Base-by-base conservation (phyloP, 208 protist genomes). In the Trichomonas tenax region DNA sequence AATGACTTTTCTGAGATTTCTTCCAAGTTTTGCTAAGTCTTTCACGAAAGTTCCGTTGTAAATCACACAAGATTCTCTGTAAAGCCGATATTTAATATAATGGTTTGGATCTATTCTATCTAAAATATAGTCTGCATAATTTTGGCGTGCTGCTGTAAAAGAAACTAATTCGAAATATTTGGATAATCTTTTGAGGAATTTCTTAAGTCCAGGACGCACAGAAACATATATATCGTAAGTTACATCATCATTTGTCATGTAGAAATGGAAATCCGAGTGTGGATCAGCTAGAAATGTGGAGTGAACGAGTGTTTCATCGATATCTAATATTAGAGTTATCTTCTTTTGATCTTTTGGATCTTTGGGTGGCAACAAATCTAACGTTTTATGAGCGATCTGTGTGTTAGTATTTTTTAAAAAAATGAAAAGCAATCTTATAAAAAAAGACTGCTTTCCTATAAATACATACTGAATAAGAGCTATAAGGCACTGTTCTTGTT, bases 261-360 rank as follows among this genome's bases (percentile, higher is more conserved):
- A 44, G 4, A 46, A 89, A 31, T 31, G 34, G 1, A 45, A n/a
- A 44, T 89, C 40, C 46, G 34, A 2, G 40, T 46, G 38, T 31
- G 58, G 58, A 72, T 72, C 58, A 72, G 58, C 11, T 10, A 46
- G 40, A 15, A n/a, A 31, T 10, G 86, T 51, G n/a, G 44, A 38
- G 21, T 93, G 44, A 34, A 93, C 31, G 2, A 93, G 86, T 34
- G 86, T 93, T 93, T 93, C 86, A 93, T 93, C 86, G 46, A 93
- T 41, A 51, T 93, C 86, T 26, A 93, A 6, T 38, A 51, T 46
- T 23, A 89, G 40, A 21, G 82, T 40, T 17, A 72, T 72, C 58
- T 72, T 72, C 21, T 72, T 72, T 72, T 31, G 58, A n/a, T 89
- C 17, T 46, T 89, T 89, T 23, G 45, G 34, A 0, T 44, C 38